Percentiles rank a stretch among this genome's conserved stretches.
Evolutionary conservation across 2,329 filamentous ascomycete genomes (phyloP).

Genomic region (Penicillium fuscoglaucum): DNA sequence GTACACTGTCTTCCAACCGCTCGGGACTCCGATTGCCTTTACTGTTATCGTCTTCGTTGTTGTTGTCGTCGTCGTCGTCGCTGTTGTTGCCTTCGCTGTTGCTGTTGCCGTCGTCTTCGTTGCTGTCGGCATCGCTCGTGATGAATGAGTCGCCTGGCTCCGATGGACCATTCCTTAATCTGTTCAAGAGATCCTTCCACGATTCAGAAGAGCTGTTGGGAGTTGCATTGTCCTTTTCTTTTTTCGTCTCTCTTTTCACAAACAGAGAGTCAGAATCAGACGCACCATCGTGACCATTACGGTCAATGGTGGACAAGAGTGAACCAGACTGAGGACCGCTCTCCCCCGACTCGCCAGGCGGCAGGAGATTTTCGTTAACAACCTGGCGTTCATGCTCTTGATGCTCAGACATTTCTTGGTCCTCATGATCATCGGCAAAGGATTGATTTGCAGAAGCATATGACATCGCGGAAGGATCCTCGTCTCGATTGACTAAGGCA

Average conservation of each 20-base stretch:
- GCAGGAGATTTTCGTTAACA: constrained; percentile 11
- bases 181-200: constrained; percentile 2
- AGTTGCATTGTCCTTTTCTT: not conserved
- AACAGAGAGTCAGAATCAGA: not conserved
- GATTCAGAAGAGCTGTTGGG: constrained; percentile 3
- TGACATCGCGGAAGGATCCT: constrained; percentile 18
- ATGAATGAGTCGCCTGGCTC: not conserved
- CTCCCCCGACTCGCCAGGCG: not conserved
- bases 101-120: not conserved
- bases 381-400: constrained; percentile 16
- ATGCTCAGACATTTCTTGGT: not conserved
- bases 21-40: constrained; percentile 3
- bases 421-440: constrained; percentile 9
- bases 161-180: not conserved
- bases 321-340: constrained; percentile 18
- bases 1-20: constrained; percentile 12
- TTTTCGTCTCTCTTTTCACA: not conserved
- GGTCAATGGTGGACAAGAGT: constrained; percentile 16
- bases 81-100: not conserved
- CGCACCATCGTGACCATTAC: not conserved
- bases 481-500: constrained; percentile 9
- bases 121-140: not conserved
- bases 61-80: not conserved
- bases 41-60: not conserved
- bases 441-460: constrained; percentile 25